Evolutionary conservation across 352 stramenopile species (phyloP), one percentile per base, ranked within the genome.

Genomic region (Detonula confervacea): DNA sequence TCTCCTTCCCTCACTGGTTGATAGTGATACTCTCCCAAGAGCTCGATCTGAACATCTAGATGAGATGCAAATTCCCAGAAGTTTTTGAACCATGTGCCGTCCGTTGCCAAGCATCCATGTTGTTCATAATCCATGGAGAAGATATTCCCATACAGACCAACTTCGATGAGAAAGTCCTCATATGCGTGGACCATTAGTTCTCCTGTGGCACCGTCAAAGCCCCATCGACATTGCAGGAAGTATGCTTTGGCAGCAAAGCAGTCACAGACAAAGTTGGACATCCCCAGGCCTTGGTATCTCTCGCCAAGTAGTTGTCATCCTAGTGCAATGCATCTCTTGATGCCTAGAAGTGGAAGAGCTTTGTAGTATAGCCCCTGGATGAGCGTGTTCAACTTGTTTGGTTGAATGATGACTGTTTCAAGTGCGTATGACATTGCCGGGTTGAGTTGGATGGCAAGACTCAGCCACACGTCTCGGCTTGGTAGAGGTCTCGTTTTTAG

Each of bases 51-150:
- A 14, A 62, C 14, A 7, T 25, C 2, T 12, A 35, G 46, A 20
- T 49, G 27, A 1, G 27, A 33, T 9, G 66, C 46, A n/a, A 47
- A 54, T 14, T 64, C 14, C 57, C 59, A 77, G 7, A 70, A 30
- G 12, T 44, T 35, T 18, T 64, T 65, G 42, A 46, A 62, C 69
- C 69, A 77, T 49, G 57, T 66, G n/a, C 55, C 25, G 4, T 70
- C 18, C 1, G 57, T 70, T 2, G 68, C 57, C 16, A 77, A 35
- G 24, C 8, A 30, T 0, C n/a, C 2, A 29, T 30, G 27, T 1
- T 14, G n/a, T 2, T 39, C 0, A 52, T 63, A 76, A 35, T 56
- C 47, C 1, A 18, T 11, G 0, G 1, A 35, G 27, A 62, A 46
- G 11, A 44, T 42, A 24, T 62, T 42, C 7, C 54, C 25, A 24